Conservation (phyloP, 169 alveolate genomes). For the Theileria parva region DNA sequence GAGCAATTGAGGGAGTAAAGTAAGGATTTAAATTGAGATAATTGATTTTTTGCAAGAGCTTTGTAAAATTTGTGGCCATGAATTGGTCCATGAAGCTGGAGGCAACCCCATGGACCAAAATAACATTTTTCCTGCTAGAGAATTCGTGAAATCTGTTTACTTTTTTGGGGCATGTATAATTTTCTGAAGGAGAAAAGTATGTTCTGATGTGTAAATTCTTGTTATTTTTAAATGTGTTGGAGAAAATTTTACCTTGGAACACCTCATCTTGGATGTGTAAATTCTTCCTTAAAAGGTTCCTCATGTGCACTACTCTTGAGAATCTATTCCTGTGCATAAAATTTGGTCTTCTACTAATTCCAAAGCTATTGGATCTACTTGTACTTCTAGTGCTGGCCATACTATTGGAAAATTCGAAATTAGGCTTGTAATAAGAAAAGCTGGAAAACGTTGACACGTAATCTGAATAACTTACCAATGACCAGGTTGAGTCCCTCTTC, state of each 20-base stretch:
- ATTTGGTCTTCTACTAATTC: neutral
- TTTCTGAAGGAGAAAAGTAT: conserved; percentile 30
- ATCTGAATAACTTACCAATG: neutral
- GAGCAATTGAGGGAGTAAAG: neutral
- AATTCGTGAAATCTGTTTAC: neutral
- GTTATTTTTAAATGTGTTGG: conserved; percentile 63
- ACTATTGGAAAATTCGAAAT: neutral
- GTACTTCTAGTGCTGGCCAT: neutral
- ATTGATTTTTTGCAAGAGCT: neutral
- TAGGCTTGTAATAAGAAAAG: conserved; percentile 3
- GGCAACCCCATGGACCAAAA: conserved; percentile 6
- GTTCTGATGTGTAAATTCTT: conserved; percentile 62
- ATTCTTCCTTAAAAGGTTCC: neutral
- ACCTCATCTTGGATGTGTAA: neutral
- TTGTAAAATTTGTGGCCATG: neutral
- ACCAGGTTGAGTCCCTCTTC: neutral
- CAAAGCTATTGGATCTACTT: neutral
- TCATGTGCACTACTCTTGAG: conserved; percentile 1
- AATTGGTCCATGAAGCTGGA: conserved; percentile 1
- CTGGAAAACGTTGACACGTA: neutral
- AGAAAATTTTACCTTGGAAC: conserved; percentile 10
- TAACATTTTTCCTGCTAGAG: neutral
- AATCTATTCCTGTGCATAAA: neutral
- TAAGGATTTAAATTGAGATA: conserved; percentile 4
- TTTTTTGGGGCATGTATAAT: neutral